Percentiles rank a stretch among this genome's conserved stretches.
phyloP scores from a whole-genome alignment of 2,329 filamentous ascomycete species.

The Coniochaeta ligniaria region DNA sequence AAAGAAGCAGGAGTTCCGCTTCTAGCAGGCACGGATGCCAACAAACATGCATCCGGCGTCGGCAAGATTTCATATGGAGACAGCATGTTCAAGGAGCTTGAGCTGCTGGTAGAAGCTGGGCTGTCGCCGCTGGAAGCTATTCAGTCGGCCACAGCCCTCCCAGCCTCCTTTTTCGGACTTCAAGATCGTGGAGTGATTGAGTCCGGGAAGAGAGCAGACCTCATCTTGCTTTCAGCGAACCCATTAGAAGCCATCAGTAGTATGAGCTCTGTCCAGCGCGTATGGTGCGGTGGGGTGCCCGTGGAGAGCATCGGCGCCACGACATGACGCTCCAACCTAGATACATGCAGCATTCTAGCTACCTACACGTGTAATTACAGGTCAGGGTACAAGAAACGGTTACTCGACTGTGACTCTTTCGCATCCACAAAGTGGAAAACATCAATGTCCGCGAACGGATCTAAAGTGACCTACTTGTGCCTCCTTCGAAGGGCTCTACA shows the following conservation, averaged over 20 bases:
- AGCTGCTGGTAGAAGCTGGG: background rate
- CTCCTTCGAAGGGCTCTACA: too few species aligned
- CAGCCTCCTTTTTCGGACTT: background rate
- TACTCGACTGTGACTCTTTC: too few species aligned
- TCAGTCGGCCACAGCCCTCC: background rate
- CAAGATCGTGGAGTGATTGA: background rate
- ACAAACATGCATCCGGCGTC: background rate
- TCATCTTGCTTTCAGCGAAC: background rate
- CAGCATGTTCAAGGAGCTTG: background rate
- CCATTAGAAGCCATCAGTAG: background rate
- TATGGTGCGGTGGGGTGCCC: background rate
- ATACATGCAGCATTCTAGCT: too few species aligned
- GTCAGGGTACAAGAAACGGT: too few species aligned
- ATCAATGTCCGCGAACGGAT: too few species aligned
- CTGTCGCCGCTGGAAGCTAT: background rate
- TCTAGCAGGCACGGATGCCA: background rate
- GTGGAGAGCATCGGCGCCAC: too few species aligned
- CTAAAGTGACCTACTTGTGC: too few species aligned
- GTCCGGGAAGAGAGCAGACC: background rate
- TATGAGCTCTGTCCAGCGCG: background rate
- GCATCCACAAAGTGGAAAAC: too few species aligned
- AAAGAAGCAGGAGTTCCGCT: background rate
- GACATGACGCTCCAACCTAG: too few species aligned
- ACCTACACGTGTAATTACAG: too few species aligned
- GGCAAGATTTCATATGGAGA: slow-evolving; percentile 1